phyloP scores from a whole-genome alignment of 2,329 filamentous ascomycete genomes.

The Neofusicoccum kwambonambiense region DNA sequence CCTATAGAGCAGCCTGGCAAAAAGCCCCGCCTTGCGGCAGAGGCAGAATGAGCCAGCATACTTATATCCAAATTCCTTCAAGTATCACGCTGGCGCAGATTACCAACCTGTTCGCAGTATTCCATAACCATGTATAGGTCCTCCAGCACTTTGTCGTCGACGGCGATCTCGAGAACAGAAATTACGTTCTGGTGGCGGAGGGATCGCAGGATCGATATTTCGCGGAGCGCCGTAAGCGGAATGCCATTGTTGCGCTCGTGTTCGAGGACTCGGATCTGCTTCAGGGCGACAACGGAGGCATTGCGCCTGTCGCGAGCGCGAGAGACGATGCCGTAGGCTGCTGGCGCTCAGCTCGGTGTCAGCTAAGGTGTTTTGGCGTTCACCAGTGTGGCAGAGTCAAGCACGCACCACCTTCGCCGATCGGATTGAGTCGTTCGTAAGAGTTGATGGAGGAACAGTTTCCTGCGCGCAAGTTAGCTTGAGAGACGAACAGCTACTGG shows the following conservation, averaged over 20 bases:
- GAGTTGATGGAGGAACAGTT: slow-evolving; percentile 33
- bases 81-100: neutral
- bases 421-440: slow-evolving; percentile 34
- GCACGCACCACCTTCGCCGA: slow-evolving; percentile 36
- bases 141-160: slow-evolving; percentile 30
- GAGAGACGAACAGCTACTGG: neutral
- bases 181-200: slow-evolving; percentile 35
- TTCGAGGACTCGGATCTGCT: slow-evolving; percentile 36
- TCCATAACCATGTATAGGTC: slow-evolving; percentile 41
- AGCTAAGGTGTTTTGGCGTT: too few relatives aligned
- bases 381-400: too few relatives aligned
- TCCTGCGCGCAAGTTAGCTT: slow-evolving; percentile 24
- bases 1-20: slow-evolving; percentile 23
- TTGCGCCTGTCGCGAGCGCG: slow-evolving; percentile 31
- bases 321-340: slow-evolving; percentile 28
- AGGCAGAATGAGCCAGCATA: slow-evolving; percentile 34
- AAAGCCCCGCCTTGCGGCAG: slow-evolving; percentile 24
- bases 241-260: slow-evolving; percentile 32
- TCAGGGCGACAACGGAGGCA: slow-evolving; percentile 34
- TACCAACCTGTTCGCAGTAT: slow-evolving; percentile 36
- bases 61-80: slow-evolving; percentile 23
- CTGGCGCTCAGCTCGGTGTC: neutral
- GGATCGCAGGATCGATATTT: slow-evolving; percentile 37
- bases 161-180: slow-evolving; percentile 36
- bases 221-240: slow-evolving; percentile 28